A percentile compares a stretch with the other conserved stretches of the same genome.
Evolutionary conservation across 495 filamentous ascomycete species (phyloP).

Genomic region (Darksidea phi): DNA sequence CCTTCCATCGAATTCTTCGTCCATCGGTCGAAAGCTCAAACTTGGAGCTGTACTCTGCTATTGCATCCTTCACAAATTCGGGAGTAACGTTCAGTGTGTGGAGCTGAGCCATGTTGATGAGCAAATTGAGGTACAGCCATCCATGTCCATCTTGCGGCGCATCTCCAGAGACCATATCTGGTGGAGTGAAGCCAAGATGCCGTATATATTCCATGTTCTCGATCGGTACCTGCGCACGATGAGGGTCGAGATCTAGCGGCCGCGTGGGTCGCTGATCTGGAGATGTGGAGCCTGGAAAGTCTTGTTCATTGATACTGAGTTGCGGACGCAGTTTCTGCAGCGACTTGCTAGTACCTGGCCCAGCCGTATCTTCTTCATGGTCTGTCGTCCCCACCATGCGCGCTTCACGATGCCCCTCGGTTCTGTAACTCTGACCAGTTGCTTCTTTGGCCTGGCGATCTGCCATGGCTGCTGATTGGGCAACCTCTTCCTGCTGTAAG

Average conservation of each 20-base stretch:
- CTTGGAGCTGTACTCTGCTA: constrained; percentile 62
- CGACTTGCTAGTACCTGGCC: not conserved
- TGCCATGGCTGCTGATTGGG: constrained; percentile 51
- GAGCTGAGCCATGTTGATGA: constrained; percentile 77
- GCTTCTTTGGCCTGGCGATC: constrained; percentile 44
- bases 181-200: constrained; percentile 63
- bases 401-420: constrained; percentile 53
- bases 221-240: constrained; percentile 61
- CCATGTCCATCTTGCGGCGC: constrained; percentile 48
- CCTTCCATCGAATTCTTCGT: constrained; percentile 70
- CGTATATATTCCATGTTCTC: constrained; percentile 76
- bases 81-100: constrained; percentile 75
- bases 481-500: constrained; percentile 56
- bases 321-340: not conserved
- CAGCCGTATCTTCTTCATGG: constrained; percentile 26
- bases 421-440: constrained; percentile 32
- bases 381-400: constrained; percentile 42
- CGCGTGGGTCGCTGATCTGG: constrained; percentile 69
- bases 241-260: constrained; percentile 68
- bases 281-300: constrained; percentile 20
- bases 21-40: constrained; percentile 74
- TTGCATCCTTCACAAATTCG: constrained; percentile 66
- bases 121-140: constrained; percentile 80
- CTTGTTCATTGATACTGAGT: constrained; percentile 13
- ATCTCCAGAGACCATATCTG: constrained; percentile 53